Base-by-base conservation (phyloP, 805 yeast genomes). In the Middelhovenomyces tepae region DNA sequence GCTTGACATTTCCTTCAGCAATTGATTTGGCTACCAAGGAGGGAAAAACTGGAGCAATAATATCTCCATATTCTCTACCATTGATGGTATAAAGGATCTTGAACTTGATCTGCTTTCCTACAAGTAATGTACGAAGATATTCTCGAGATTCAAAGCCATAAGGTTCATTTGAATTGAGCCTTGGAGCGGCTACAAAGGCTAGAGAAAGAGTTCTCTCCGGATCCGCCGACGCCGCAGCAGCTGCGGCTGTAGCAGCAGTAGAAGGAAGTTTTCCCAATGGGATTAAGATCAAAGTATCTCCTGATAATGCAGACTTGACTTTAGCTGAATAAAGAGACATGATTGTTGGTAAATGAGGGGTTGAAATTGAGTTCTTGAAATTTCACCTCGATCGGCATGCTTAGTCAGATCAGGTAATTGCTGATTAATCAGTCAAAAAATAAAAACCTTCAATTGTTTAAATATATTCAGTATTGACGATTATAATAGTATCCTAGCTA, bases 221-320 rank as follows among this genome's bases (percentile, higher is more conserved):
- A 27, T 68, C 65, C 18, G 59, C 42, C 21, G 43, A 40, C 11
- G 44, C 48, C 9, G 51, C 36, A n/a, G 46, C 48, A 16, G 53
- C 42, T 15, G 44, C 40, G n/a, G n/a, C n/a, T n/a, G n/a, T n/a
- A n/a, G n/a, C n/a, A n/a, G n/a, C n/a, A n/a, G n/a, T n/a, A n/a
- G n/a, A n/a, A n/a, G n/a, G n/a, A n/a, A n/a, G n/a, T n/a, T n/a
- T n/a, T n/a, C n/a, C n/a, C 16, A 48, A 35, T 3, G 84, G 79
- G 7, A 65, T 63, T 42, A 80, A 64, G 25, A 79, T 69, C 23
- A 81, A 44, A 8, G 86, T 74, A 57, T 80, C 89, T 4, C 81
- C 84, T 31, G 82, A 76, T 22, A 76, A 51, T 11, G 79, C 84
- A 28, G 73, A 65, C 50, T 78, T 79, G 30, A 80, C 87, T 52